Base-by-base conservation (phyloP, 139 green algal species). In the Micractinium conductrix region DNA sequence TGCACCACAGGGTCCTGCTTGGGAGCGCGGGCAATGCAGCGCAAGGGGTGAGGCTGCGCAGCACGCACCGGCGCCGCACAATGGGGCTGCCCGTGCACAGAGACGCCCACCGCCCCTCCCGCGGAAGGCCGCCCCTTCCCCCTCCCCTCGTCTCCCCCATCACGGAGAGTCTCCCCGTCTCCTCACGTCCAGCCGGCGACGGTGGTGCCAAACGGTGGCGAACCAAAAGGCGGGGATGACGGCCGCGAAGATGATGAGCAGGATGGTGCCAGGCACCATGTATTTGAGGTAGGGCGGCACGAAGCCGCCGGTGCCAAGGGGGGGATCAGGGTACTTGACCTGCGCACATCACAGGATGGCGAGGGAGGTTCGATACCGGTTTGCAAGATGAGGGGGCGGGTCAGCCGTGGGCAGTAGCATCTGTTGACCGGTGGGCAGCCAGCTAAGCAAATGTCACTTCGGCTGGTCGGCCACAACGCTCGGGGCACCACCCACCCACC, bases 181-280 rank as follows among this genome's bases (percentile, higher is more conserved):
- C 14, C 80, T 44, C 82, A 86, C 82, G 19, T 88, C 67, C 35
- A 91, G 87, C 2, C 33, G 45, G 33, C 48, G n/a, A 33, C 88
- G 69, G 72, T 89, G 63, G n/a, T 8, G 26, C 45, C 71, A 90
- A 14, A 90, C 70, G 40, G 79, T 76, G 28, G 63, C 30, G 33
- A 89, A 89, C 63, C 86, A 92, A 19, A 85, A 81, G 22, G 38
- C 53, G 5, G 88, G 88, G 55, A 92, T 68, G 43, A 83, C 42
- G 5, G 87, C 10, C 14, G 88, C 83, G 45, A 91, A 86, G 26
- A 87, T 17, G 19, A 89, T 44, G 30, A 92, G 48, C 62, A 91
- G 50, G 4, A 82, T 55, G 43, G 72, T 80, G 42, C 88, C 88
- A 21, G 86, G 86, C 24, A 82, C n/a, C n/a, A n/a, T n/a, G n/a